Conservation (phyloP, 768 basidiomycete species). For the Naganishia onofrii region DNA sequence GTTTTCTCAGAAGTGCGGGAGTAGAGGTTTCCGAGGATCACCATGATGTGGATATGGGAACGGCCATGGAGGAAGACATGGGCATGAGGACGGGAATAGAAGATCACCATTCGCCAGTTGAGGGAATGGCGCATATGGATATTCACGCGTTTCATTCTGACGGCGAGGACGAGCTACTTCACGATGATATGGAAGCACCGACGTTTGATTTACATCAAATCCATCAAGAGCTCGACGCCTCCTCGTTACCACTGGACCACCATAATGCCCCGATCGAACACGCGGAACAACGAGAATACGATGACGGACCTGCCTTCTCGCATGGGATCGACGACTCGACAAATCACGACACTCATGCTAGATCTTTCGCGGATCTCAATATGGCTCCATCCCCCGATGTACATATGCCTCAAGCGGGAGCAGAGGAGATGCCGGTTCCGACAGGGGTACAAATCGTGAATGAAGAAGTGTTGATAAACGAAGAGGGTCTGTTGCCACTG, state of each 20-base stretch:
- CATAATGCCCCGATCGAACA: neutral
- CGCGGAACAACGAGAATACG: neutral
- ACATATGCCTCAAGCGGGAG: neutral
- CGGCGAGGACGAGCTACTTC: neutral
- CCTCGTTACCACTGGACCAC: neutral
- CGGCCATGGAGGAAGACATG: neutral
- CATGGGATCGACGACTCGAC: neutral
- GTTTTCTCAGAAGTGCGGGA: conserved; percentile 11
- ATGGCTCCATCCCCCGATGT: conserved; percentile 5
- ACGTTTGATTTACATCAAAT: conserved; percentile 23
- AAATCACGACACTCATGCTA: neutral
- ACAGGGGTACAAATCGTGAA: conserved; percentile 21
- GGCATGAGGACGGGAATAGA: neutral
- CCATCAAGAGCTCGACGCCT: conserved; percentile 18
- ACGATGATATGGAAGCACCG: neutral
- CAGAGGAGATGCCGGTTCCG: conserved; percentile 4
- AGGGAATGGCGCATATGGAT: conserved; percentile 13
- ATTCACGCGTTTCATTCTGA: neutral
- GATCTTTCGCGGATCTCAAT: neutral
- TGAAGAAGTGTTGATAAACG: conserved; percentile 16
- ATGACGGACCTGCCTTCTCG: neutral
- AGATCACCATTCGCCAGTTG: conserved; percentile 4
- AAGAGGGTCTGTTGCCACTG: conserved; percentile 3
- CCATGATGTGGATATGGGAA: conserved; percentile 10
- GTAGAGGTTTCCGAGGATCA: conserved; percentile 12